Conservation (phyloP, 208 protist genomes). For the Crithidia brevicula region DNA sequence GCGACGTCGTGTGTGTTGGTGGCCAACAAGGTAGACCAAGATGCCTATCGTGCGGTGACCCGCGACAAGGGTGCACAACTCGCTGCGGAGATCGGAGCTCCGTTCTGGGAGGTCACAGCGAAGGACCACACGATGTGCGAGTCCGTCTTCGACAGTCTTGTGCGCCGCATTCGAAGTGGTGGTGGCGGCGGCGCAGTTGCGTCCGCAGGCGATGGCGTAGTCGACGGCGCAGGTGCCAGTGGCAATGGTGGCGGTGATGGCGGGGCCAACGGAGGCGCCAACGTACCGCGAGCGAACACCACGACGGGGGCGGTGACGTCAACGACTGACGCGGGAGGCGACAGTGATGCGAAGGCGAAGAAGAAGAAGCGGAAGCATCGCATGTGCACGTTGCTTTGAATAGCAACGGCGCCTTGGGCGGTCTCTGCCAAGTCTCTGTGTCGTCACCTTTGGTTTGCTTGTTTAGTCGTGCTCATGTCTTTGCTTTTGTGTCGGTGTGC, state of each 20-base stretch:
- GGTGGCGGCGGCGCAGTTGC: neutral
- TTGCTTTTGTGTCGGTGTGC: no score
- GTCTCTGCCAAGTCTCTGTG: neutral
- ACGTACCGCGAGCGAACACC: constrained; percentile 2
- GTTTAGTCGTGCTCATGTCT: no score
- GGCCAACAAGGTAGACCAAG: constrained; percentile 70
- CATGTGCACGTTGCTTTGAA: constrained; percentile 33
- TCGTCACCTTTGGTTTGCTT: neutral
- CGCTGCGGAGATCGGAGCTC: constrained; percentile 39
- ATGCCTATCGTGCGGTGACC: constrained; percentile 42
- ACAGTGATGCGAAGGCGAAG: constrained; percentile 1
- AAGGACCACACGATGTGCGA: constrained; percentile 53
- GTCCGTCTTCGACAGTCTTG: constrained; percentile 51
- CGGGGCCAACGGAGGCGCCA: neutral
- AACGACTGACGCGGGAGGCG: constrained; percentile 16
- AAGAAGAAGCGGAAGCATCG: constrained; percentile 8
- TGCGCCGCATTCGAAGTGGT: constrained; percentile 41
- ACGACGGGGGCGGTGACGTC: neutral
- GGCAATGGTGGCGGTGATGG: neutral
- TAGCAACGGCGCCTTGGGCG: neutral
- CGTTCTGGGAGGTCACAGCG: constrained; percentile 77
- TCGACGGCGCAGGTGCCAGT: neutral
- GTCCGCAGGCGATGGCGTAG: neutral
- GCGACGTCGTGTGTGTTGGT: constrained; percentile 53
- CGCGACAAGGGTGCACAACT: constrained; percentile 43